These are phyloP conservation scores for Carex sylvatica DNA, from an alignment of 202 grass and related monocot genomes.

Conservation along the genomic window DNA sequence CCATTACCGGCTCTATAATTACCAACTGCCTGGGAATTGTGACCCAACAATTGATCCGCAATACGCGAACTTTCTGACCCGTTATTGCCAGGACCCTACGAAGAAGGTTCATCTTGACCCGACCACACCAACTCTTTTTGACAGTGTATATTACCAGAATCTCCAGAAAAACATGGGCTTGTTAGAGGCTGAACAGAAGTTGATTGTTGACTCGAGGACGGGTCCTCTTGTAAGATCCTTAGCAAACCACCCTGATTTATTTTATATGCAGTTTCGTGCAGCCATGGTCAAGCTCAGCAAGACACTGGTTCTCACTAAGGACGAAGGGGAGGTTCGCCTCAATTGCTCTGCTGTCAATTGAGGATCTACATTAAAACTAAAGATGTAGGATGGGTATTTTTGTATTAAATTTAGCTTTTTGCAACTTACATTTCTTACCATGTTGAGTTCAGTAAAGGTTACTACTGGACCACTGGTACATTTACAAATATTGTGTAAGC, in stretches of 20 bases:
- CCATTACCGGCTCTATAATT: constrained; percentile 38
- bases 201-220: constrained; percentile 61
- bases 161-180: constrained; percentile 53
- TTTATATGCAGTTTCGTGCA: constrained; percentile 55
- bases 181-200: constrained; percentile 49
- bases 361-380: background rate
- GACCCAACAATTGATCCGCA: constrained; percentile 28
- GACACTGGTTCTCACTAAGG: constrained; percentile 51
- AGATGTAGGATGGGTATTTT: constrained; percentile 10
- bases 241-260: constrained; percentile 20
- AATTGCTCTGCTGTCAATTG: constrained; percentile 62
- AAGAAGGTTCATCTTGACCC: constrained; percentile 63
- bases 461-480: constrained; percentile 16
- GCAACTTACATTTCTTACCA: background rate
- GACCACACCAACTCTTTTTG: constrained; percentile 63
- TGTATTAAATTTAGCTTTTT: background rate
- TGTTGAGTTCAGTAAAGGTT: constrained; percentile 17
- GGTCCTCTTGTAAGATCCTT: constrained; percentile 26
- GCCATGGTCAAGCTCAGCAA: constrained; percentile 75
- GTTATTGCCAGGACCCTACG: constrained; percentile 43
- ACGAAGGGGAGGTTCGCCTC: constrained; percentile 68
- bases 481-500: background rate
- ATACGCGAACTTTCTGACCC: constrained; percentile 55
- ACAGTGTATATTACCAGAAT: constrained; percentile 65
- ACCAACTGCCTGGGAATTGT: background rate